These are phyloP conservation scores for Orbilia blumenaviensis DNA, from an alignment of 2,329 filamentous ascomycete species.

Conservation along the genomic window DNA sequence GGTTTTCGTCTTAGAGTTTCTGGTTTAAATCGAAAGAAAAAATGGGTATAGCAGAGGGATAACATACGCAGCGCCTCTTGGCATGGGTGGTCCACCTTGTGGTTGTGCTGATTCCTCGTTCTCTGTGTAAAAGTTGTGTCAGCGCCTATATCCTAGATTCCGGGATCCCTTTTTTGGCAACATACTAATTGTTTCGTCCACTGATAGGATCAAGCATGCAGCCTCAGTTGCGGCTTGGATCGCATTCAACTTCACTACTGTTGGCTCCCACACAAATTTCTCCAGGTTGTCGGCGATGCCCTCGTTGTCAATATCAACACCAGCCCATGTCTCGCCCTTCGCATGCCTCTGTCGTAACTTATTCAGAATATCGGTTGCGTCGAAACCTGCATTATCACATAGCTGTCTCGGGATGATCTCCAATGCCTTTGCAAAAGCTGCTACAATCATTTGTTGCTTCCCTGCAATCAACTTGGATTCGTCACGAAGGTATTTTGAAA, in stretches of 20 bases:
- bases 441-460: slow-evolving; percentile 98
- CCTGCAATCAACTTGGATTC: slow-evolving; percentile 91
- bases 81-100: slow-evolving; percentile 73
- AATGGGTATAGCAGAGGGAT: background rate
- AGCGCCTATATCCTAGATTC: background rate
- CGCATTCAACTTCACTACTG: slow-evolving; percentile 94
- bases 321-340: slow-evolving; percentile 91
- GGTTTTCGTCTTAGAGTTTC: slow-evolving; percentile 71
- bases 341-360: slow-evolving; percentile 94
- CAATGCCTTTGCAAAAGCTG: slow-evolving; percentile 95
- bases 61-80: slow-evolving; percentile 58
- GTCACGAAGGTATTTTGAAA: slow-evolving; percentile 88
- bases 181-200: slow-evolving; percentile 94
- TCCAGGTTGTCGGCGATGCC: slow-evolving; percentile 94
- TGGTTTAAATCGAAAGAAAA: background rate
- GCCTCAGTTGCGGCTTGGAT: slow-evolving; percentile 96
- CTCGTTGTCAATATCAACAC: slow-evolving; percentile 93
- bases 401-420: slow-evolving; percentile 96
- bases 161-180: background rate
- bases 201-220: slow-evolving; percentile 90
- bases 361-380: slow-evolving; percentile 97
- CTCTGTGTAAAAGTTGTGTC: slow-evolving; percentile 62
- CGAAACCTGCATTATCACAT: slow-evolving; percentile 98
- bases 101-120: slow-evolving; percentile 92
- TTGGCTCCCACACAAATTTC: slow-evolving; percentile 96